phyloP scores from a whole-genome alignment of 208 protist species.

The Plasmodiophora brassicae region DNA sequence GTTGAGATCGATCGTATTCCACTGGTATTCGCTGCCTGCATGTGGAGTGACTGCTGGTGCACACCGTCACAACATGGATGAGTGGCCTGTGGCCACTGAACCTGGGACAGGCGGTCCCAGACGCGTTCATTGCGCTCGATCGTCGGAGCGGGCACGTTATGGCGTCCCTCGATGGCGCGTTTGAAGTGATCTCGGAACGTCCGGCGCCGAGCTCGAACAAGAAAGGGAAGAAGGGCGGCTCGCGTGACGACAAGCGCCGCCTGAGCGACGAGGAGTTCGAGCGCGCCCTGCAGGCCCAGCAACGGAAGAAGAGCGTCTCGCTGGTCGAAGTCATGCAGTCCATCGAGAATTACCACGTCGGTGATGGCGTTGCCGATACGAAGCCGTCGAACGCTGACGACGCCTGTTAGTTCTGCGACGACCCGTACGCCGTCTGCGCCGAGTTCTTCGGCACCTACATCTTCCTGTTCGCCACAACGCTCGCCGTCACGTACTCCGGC shows the following conservation, averaged over 20 bases:
- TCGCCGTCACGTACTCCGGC: background rate
- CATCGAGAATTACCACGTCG: background rate
- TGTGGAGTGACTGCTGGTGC: no score
- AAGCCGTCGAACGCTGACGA: background rate
- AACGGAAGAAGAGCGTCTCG: background rate
- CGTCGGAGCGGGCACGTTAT: no score
- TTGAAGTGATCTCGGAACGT: no score
- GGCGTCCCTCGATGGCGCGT: no score
- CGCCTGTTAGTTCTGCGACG: constrained; percentile 11
- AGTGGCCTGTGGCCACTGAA: no score
- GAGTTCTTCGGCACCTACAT: constrained; percentile 10
- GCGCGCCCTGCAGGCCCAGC: background rate
- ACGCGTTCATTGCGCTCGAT: no score
- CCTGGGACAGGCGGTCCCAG: no score
- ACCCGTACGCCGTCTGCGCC: background rate
- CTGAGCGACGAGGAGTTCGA: constrained; percentile 1
- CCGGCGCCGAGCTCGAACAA: no score
- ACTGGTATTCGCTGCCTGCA: no score
- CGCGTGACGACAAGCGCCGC: background rate
- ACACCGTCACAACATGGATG: no score
- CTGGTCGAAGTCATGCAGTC: background rate
- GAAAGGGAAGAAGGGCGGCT: no score
- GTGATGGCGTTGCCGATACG: background rate
- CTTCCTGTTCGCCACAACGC: background rate
- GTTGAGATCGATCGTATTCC: no score